Conservation (phyloP, 2,329 filamentous ascomycete genomes). For the Chaetomium globosum region DNA sequence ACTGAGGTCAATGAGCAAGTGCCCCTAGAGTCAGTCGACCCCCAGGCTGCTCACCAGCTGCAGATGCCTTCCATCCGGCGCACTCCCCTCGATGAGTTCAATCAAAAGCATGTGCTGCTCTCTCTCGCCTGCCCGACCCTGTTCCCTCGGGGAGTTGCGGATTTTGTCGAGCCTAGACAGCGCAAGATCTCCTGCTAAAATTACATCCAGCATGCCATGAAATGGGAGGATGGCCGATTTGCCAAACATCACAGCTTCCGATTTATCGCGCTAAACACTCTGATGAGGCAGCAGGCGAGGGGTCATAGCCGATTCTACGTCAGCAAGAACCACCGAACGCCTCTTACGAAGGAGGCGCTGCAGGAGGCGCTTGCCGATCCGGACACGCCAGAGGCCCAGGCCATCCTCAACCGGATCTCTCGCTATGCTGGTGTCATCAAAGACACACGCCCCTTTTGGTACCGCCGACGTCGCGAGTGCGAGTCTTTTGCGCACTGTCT, state of each 20-base stretch:
- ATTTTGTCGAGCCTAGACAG: constrained; percentile 2
- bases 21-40: neutral
- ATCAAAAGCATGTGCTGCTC: constrained; percentile 1
- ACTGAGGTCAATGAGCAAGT: neutral
- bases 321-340: neutral
- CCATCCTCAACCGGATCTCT: too few relatives aligned
- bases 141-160: constrained; percentile 2
- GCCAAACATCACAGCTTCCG: constrained; percentile 12
- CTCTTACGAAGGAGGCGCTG: constrained; percentile 8
- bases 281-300: constrained; percentile 8
- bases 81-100: constrained; percentile 12
- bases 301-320: constrained; percentile 5
- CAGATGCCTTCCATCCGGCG: constrained; percentile 10
- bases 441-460: neutral
- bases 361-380: constrained; percentile 6
- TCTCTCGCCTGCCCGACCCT: constrained; percentile 3
- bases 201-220: constrained; percentile 4
- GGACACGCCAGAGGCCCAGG: constrained; percentile 2
- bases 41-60: constrained; percentile 5
- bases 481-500: constrained; percentile 10
- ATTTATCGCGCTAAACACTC: constrained; percentile 5
- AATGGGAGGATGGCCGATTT: constrained; percentile 10
- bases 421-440: neutral
- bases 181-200: neutral
- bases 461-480: constrained; percentile 11